These are phyloP conservation scores for Fragilariopsis cylindrus DNA, from an alignment of 108 stramenopile species.

Conservation along the genomic window DNA sequence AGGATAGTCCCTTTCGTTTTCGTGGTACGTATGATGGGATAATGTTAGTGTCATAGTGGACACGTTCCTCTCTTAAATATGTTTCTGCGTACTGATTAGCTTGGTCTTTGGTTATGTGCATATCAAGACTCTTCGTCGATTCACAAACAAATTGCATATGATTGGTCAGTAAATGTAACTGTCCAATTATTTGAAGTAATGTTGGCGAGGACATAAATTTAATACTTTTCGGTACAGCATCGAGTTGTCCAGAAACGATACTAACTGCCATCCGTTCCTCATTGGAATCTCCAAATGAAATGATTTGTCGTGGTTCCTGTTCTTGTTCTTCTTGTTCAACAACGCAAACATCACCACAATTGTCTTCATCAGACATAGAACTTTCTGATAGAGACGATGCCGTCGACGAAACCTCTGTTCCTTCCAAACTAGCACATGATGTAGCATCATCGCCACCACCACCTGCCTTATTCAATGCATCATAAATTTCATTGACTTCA, in stretches of 20 bases:
- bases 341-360: background rate
- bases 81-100: slow-evolving; percentile 69
- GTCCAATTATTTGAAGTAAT: slow-evolving; percentile 78
- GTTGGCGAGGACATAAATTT: slow-evolving; percentile 77
- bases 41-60: slow-evolving; percentile 23
- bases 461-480: slow-evolving; percentile 33
- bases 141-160: slow-evolving; percentile 82
- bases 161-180: slow-evolving; percentile 74
- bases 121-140: slow-evolving; percentile 54
- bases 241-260: slow-evolving; percentile 81
- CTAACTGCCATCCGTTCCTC: slow-evolving; percentile 88
- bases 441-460: slow-evolving; percentile 36
- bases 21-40: slow-evolving; percentile 27
- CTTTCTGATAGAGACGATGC: slow-evolving; percentile 20
- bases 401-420: slow-evolving; percentile 59
- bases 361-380: slow-evolving; percentile 7
- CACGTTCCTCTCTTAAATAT: slow-evolving; percentile 42
- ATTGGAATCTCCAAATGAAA: slow-evolving; percentile 86
- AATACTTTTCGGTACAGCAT: slow-evolving; percentile 73
- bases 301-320: slow-evolving; percentile 57
- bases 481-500: slow-evolving; percentile 86
- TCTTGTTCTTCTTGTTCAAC: background rate
- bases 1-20: background rate
- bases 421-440: slow-evolving; percentile 55
- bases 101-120: slow-evolving; percentile 73